phyloP scores from a whole-genome alignment of 257 asterid species.

The Leptodermis oblonga region DNA sequence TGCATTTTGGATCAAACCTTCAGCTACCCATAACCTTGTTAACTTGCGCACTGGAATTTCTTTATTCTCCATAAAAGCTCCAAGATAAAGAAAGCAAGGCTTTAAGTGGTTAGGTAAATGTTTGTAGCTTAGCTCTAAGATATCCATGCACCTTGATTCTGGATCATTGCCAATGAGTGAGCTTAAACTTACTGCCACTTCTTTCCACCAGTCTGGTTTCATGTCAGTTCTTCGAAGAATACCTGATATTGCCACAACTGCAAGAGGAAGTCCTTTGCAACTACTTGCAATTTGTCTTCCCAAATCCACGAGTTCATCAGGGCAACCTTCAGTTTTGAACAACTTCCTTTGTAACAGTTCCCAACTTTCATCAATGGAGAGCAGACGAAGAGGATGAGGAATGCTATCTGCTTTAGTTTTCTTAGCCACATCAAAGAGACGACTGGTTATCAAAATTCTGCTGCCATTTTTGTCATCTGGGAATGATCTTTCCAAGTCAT shows the following conservation, averaged over 20 bases:
- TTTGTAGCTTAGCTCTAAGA: conserved; percentile 30
- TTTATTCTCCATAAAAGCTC: conserved; percentile 15
- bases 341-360: neutral
- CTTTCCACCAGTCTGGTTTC: neutral
- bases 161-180: conserved; percentile 9
- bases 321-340: neutral
- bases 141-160: conserved; percentile 5
- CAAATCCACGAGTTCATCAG: neutral
- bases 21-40: conserved; percentile 19
- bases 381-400: neutral
- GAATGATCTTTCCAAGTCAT: conserved; percentile 5
- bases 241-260: conserved; percentile 4
- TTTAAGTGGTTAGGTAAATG: conserved; percentile 26
- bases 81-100: conserved; percentile 23
- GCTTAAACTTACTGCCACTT: conserved; percentile 14
- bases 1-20: neutral
- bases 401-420: neutral
- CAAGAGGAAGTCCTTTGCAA: conserved; percentile 11
- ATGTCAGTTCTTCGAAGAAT: conserved; percentile 7
- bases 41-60: conserved; percentile 10
- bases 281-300: conserved; percentile 11
- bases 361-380: conserved; percentile 10
- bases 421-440: conserved; percentile 8
- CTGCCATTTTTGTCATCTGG: conserved; percentile 22
- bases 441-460: conserved; percentile 19